A percentile compares a stretch with the other conserved stretches of the same genome.
Evolutionary conservation across 2,329 filamentous ascomycete genomes (phyloP).

Genomic region (Aspergillus carbonarius): DNA sequence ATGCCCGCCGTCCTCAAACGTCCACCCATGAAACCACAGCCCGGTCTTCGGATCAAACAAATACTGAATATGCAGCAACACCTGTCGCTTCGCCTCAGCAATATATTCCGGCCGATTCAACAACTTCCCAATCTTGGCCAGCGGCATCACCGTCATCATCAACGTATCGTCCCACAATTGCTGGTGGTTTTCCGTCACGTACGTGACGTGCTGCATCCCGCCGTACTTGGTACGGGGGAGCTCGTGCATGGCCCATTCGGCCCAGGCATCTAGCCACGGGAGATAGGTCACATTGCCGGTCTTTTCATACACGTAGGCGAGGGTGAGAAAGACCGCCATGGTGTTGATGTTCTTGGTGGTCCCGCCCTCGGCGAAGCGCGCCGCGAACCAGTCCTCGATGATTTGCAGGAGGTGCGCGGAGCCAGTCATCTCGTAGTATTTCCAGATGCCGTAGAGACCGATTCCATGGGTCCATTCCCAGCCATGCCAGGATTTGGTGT

Average conservation of each 20-base stretch:
- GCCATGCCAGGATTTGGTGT: constrained; percentile 73
- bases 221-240: constrained; percentile 69
- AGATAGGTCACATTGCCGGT: constrained; percentile 67
- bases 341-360: constrained; percentile 87
- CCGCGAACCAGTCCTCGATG: constrained; percentile 72
- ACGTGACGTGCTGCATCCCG: constrained; percentile 74
- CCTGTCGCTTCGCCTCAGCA: constrained; percentile 74
- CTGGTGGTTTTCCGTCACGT: constrained; percentile 67
- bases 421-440: constrained; percentile 73
- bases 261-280: constrained; percentile 78
- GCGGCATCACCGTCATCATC: constrained; percentile 82
- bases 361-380: constrained; percentile 65
- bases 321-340: constrained; percentile 73
- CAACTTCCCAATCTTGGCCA: constrained; percentile 75
- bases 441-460: constrained; percentile 77
- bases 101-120: constrained; percentile 70
- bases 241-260: constrained; percentile 78
- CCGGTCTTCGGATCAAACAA: constrained; percentile 70
- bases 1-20: constrained; percentile 65
- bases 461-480: constrained; percentile 85
- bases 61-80: constrained; percentile 75
- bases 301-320: constrained; percentile 76
- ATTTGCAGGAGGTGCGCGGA: constrained; percentile 60
- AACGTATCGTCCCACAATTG: constrained; percentile 84
- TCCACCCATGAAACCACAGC: constrained; percentile 81